phyloP scores from a whole-genome alignment of 768 basidiomycete genomes.

The Gloeostereum incarnatum region DNA sequence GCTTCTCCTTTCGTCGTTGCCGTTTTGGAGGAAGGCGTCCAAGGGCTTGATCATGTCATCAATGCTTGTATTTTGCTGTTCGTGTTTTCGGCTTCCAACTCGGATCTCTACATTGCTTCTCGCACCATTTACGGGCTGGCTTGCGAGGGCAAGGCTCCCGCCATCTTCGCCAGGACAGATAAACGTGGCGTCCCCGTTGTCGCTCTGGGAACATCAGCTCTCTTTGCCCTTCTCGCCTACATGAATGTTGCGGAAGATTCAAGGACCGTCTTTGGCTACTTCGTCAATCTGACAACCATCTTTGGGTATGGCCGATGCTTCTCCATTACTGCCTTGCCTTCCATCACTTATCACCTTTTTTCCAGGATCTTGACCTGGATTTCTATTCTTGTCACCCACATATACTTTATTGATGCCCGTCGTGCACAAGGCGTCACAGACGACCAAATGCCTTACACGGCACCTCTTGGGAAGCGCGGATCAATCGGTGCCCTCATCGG shows the following conservation, averaged over 20 bases:
- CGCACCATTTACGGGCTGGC: constrained; percentile 40
- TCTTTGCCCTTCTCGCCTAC: neutral
- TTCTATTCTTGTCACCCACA: too few species aligned
- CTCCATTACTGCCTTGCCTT: too few species aligned
- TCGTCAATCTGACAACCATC: too few species aligned
- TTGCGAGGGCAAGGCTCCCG: constrained; percentile 39
- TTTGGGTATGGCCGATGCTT: too few species aligned
- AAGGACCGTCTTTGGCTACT: too few species aligned
- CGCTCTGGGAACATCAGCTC: constrained; percentile 11
- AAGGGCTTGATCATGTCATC: constrained; percentile 47
- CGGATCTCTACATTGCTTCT: constrained; percentile 48
- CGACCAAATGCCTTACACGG: constrained; percentile 37
- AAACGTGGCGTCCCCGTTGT: constrained; percentile 40
- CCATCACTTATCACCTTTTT: too few species aligned
- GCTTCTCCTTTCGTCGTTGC: constrained; percentile 47
- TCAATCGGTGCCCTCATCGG: constrained; percentile 49
- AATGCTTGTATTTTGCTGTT: constrained; percentile 23
- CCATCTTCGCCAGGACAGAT: constrained; percentile 33
- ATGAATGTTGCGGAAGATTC: too few species aligned
- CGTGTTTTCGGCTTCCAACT: constrained; percentile 33
- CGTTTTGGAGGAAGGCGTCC: neutral
- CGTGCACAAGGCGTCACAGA: constrained; percentile 30
- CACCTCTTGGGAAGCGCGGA: constrained; percentile 56
- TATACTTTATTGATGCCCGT: constrained; percentile 36
- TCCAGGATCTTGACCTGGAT: too few species aligned